A percentile compares a stretch with the other conserved stretches of the same genome.
phyloP scores from a whole-genome alignment of 805 yeast genomes.

The Teunomyces barrocoloradensis region DNA sequence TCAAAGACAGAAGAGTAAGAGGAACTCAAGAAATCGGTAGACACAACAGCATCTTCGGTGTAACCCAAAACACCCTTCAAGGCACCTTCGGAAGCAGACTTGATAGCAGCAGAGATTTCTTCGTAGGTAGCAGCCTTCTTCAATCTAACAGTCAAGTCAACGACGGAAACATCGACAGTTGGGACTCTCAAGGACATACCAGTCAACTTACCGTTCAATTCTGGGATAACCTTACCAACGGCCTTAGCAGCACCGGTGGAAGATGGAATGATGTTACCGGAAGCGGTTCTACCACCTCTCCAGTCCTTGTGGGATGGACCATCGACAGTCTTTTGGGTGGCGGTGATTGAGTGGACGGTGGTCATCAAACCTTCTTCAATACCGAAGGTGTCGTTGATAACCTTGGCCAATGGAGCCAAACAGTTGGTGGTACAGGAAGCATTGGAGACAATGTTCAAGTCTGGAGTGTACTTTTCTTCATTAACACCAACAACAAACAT shows the following conservation, averaged over 20 bases:
- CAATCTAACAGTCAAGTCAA: constrained; percentile 34
- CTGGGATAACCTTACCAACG: constrained; percentile 37
- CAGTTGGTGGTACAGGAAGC: constrained; percentile 39
- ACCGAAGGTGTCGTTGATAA: constrained; percentile 33
- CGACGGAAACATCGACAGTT: constrained; percentile 35
- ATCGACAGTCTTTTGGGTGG: constrained; percentile 37
- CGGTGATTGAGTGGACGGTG: constrained; percentile 37
- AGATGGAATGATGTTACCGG: constrained; percentile 36
- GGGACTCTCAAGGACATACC: constrained; percentile 38
- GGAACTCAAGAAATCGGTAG: constrained; percentile 31
- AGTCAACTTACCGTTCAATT: constrained; percentile 36
- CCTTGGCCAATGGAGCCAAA: constrained; percentile 38
- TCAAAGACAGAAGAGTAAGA: constrained; percentile 31
- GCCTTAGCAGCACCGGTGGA: constrained; percentile 40
- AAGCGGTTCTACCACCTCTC: constrained; percentile 40
- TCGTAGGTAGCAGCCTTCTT: constrained; percentile 30
- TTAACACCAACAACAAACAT: constrained; percentile 37
- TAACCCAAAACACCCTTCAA: constrained; percentile 35
- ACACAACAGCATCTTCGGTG: constrained; percentile 36
- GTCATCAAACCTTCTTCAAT: constrained; percentile 38
- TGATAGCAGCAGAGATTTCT: constrained; percentile 30
- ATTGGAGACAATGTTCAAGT: constrained; percentile 31
- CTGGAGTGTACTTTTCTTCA: constrained; percentile 32
- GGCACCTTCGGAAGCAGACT: constrained; percentile 30
- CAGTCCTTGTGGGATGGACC: constrained; percentile 40